Percentiles rank a stretch among this genome's conserved stretches.
These are phyloP conservation scores for Microdochium nivale DNA, from an alignment of 2,329 filamentous ascomycete genomes.

Conservation along the genomic window DNA sequence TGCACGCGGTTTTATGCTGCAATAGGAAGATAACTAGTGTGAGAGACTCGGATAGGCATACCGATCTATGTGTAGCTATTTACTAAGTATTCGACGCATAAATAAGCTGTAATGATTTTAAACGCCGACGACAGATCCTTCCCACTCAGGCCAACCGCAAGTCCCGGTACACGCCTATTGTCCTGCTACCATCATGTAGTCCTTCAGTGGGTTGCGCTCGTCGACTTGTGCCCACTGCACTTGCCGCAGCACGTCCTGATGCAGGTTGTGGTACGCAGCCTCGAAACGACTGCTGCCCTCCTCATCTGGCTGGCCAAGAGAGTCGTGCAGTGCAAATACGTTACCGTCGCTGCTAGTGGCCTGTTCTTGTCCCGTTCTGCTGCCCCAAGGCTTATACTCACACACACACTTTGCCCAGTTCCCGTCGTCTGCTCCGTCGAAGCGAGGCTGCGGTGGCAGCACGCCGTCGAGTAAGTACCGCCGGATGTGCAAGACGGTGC, in stretches of 20 bases:
- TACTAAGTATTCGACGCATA: no score
- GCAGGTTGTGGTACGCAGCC: not conserved
- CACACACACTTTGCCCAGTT: slow-evolving; percentile 17
- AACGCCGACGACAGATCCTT: no score
- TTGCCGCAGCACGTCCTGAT: not conserved
- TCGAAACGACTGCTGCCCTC: not conserved
- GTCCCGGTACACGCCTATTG: not conserved
- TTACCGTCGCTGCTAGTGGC: not conserved
- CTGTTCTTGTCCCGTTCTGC: not conserved
- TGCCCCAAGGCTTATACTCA: slow-evolving; percentile 17
- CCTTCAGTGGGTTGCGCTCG: not conserved
- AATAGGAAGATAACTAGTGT: no score
- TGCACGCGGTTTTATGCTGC: no score
- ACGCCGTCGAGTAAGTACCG: slow-evolving; percentile 25
- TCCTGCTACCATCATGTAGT: not conserved
- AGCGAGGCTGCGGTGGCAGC: slow-evolving; percentile 19
- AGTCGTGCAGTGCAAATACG: not conserved
- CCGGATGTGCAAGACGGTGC: slow-evolving; percentile 23
- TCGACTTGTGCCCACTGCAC: not conserved
- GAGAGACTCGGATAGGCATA: no score
- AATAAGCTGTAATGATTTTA: no score
- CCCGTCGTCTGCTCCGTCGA: slow-evolving; percentile 10
- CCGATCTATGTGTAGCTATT: no score
- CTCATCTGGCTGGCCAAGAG: not conserved
- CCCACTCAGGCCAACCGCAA: no score